Base-by-base conservation (phyloP, 2,329 filamentous ascomycete species). In the Colletotrichum sp. region DNA sequence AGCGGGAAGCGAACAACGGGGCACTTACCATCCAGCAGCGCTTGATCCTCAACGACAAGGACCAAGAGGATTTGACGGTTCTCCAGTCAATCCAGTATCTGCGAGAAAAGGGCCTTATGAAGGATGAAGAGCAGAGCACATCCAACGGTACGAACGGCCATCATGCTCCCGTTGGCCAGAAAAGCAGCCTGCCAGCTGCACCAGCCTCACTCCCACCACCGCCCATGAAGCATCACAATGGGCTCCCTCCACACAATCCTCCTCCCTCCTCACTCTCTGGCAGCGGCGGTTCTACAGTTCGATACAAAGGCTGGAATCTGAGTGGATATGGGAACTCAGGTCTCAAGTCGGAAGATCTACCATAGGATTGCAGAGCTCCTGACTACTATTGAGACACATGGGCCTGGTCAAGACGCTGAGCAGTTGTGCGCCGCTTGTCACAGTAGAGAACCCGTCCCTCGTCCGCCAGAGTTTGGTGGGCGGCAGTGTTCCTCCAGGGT, bases 1-100 rank as follows among this genome's bases (percentile, higher is more conserved):
- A 93, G 81, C 89, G 91, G 74, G 91, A 92, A 79, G 87, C 88
- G 79, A 93, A 93, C 79, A 91, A 92, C 75, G 92, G 92, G 62
- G 90, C 90, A 66, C 89, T 93, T 84, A 93, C 92, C 6, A 88
- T 93, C 70, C 90, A 92, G 82, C 92, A 94, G 81, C 91, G 92
- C 56, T 84, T 94, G 70, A 88, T 91, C 74, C 85, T 93, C 69
- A 93, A 93, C 85, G 92, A 93, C 81, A 92, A 93, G 80, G 91
- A 93, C 76, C 91, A 93, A 80, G 91, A 93, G 79, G 92, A 94
- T 80, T 85, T 93, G 78, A 90, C 91, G 10, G 90, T 93, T 76
- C 87, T 94, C 69, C 90, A 92, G 81, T 92, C 91, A 7, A 91
- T 94, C 76, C 90, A 93, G 79, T 92, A 93, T 79, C 87, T 93